Base-by-base conservation (phyloP, 208 protist species). In the Leishmania major region DNA sequence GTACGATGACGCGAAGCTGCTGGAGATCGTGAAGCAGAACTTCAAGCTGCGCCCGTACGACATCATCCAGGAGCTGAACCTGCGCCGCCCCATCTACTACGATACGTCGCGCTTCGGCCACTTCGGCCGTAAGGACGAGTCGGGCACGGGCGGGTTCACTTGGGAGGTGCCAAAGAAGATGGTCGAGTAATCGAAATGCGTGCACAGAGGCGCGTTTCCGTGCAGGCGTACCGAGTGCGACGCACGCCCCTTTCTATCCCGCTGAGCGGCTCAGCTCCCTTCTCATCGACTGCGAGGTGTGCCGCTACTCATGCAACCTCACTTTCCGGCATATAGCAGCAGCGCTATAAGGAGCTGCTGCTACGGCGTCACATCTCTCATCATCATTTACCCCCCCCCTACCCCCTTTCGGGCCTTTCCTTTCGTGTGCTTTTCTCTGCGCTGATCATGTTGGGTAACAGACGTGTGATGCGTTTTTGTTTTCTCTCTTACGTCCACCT, bases 91-190 rank as follows among this genome's bases (percentile, higher is more conserved):
- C 62, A 99, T 99, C 77, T 99, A 99, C 92, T 91, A 92, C 64
- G 93, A 98, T 84, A 99, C 99, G 57, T 98, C 99, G 53, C 90
- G 92, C 78, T 99, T 99, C 90, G 99, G 99, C 78, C 99, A 99
- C 93, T 99, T 99, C 87, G 99, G 99, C 72, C 93, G 99, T 77
- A 93, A 86, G 82, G 98, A 99, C 84, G 87, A 90, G 70, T 89
- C 87, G 47, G 89, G 89, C 77, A 91, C 90, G 71, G 88, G 85
- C 35, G 97, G 99, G 79, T 99, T 99, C 94, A 95, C 97, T 64
- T 99, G 99, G 99, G 99, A 99, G 95, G 74, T 94, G 43, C 97
- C 98, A 55, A 99, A 99, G 90, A 90, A 93, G 80, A 91, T 99
- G 45, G 89, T 95, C 37, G 94, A 98, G 77, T 98, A 45, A 67